Conservation (phyloP, 179 eudicot genomes). For the Patellifolia procumbens region DNA sequence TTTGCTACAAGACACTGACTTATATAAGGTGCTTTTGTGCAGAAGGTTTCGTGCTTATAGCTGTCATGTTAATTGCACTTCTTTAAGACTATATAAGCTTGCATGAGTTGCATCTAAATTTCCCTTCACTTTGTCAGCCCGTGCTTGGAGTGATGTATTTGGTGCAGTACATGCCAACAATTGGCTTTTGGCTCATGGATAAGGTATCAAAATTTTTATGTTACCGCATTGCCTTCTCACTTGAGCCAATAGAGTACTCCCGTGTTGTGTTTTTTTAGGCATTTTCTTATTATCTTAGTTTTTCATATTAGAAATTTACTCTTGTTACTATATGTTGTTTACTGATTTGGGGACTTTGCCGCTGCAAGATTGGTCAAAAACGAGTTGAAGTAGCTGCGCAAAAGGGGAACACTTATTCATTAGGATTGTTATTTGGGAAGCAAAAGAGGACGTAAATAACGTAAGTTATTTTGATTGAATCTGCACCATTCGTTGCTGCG, state of each 20-base stretch:
- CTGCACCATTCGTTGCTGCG: not conserved
- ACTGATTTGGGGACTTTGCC: not conserved
- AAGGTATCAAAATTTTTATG: constrained; percentile 52
- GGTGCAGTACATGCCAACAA: constrained; percentile 87
- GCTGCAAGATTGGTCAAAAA: constrained; percentile 62
- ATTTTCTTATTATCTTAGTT: not conserved
- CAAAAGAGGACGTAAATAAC: constrained; percentile 37
- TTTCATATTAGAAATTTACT: not conserved
- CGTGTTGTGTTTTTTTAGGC: not conserved
- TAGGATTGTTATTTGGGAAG: constrained; percentile 64
- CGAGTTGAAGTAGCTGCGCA: constrained; percentile 75
- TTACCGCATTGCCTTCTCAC: not conserved
- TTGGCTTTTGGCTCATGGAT: constrained; percentile 94
- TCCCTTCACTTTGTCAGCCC: constrained; percentile 55
- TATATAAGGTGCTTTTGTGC: not conserved
- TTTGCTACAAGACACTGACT: not conserved
- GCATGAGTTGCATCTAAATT: no score
- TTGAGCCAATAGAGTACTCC: not conserved
- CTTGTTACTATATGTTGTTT: not conserved
- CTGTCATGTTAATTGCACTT: not conserved
- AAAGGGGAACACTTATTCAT: constrained; percentile 64
- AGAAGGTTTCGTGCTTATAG: not conserved
- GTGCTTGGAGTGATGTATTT: constrained; percentile 92
- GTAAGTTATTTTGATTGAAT: constrained; percentile 8
- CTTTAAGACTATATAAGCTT: constrained; percentile 15